phyloP scores from a whole-genome alignment of 257 asterid genomes.

The Nicotiana tomentosiformis region DNA sequence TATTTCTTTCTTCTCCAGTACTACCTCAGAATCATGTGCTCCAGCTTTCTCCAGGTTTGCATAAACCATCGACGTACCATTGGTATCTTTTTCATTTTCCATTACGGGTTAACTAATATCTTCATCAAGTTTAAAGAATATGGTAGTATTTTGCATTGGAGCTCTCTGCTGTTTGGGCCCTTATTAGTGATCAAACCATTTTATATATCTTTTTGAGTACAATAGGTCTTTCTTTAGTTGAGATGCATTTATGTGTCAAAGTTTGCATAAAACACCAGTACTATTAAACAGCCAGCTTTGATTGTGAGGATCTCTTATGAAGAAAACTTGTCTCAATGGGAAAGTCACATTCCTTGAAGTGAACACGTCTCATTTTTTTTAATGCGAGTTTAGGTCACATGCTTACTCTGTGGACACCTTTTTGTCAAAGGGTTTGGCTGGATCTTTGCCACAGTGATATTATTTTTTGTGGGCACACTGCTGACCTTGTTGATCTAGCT shows the following conservation, averaged over 20 bases:
- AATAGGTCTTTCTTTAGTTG: neutral
- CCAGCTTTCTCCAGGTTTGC: slow-evolving; percentile 57
- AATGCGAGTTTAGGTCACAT: neutral
- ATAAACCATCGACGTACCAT: neutral
- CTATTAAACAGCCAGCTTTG: neutral
- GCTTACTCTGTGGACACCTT: neutral
- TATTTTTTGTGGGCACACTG: neutral
- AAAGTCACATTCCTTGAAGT: neutral
- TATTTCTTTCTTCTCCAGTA: slow-evolving; percentile 51
- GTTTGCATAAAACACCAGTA: neutral
- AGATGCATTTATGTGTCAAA: neutral
- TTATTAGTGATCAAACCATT: neutral
- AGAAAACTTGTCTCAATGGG: neutral
- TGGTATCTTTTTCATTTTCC: neutral
- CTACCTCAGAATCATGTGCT: slow-evolving; percentile 40
- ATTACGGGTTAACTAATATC: neutral
- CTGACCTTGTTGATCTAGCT: neutral
- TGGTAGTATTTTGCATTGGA: neutral
- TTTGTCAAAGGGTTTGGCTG: neutral
- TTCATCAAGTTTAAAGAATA: neutral
- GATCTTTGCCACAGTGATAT: neutral
- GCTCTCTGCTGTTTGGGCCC: neutral
- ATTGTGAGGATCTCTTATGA: neutral
- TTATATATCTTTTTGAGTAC: neutral
- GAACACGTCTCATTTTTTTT: neutral